These are phyloP conservation scores for Primulina tabacum DNA, from an alignment of 257 asterid genomes.

Conservation along the genomic window DNA sequence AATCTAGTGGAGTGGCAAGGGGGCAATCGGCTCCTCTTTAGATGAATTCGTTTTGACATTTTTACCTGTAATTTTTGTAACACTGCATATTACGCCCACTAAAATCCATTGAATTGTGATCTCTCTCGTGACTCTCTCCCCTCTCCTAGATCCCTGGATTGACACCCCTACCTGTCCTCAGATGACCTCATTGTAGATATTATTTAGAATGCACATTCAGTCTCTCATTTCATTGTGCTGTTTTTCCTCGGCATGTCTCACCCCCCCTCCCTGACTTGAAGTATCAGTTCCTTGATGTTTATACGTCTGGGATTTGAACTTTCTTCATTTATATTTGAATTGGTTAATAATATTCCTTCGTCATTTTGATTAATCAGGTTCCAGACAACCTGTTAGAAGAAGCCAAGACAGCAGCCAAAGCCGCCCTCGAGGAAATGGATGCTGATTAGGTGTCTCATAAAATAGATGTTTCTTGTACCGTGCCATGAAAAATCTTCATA, in stretches of 20 bases:
- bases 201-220: neutral
- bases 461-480: neutral
- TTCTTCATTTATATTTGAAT: neutral
- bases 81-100: neutral
- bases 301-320: neutral
- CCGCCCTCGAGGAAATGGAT: constrained; percentile 97
- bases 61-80: neutral
- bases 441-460: constrained; percentile 51
- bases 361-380: constrained; percentile 45
- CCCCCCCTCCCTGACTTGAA: neutral
- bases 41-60: neutral
- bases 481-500: neutral
- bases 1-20: neutral
- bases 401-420: constrained; percentile 91
- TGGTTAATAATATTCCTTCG: constrained; percentile 2
- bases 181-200: neutral
- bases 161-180: neutral
- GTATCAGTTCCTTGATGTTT: neutral
- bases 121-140: neutral
- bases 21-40: neutral
- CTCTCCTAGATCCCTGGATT: neutral
- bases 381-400: constrained; percentile 74
- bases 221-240: neutral
- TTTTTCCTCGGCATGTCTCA: neutral
- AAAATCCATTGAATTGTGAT: too few species aligned